Base-by-base conservation (phyloP, 1,284 basidiomycete species). In the Phenoliferia sp. region DNA sequence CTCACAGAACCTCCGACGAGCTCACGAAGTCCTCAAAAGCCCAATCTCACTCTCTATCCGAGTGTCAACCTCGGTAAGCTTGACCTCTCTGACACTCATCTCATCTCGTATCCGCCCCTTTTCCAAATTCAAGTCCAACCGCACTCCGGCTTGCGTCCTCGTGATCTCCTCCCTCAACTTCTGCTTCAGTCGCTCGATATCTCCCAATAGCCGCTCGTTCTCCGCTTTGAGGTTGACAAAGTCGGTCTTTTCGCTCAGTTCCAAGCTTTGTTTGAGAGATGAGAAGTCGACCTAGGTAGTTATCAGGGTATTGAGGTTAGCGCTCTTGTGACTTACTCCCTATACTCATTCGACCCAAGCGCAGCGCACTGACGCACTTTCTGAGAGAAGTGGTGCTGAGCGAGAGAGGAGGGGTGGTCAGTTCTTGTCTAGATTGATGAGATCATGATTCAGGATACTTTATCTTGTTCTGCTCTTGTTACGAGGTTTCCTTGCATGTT, bases 1-100 rank as follows among this genome's bases (percentile, higher is more conserved):
- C 22, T 26, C 16, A 26, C 28, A 44, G 9, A 55, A 35, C 26
- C 26, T 19, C 1, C 29, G 50, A 54, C 10, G n/a, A 28, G 35
- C 67, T 44, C 16, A 65, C 67, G 67, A 68, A 1, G 95, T 96
- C 60, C 92, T 82, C 62, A 98, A 79, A 6, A 88, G 87, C 2
- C 94, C 92, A 77, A 98, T 98, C 81, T 98, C 95, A 77, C 91
- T 90, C 81, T 99, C 95, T 75, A 99, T 98, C 75, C 93, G 82
- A 2, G 95, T 98, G 76, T 99, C 95, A 17, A 98, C 94, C 79
- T 99, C 96, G 80, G 94, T 94, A 79, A 99, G 92, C 85, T 98
- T 98, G 70, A 96, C 83, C 76, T 96, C 94, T 76, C 98, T 93
- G 57, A 89, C 87, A 66, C 88, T 89, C 68, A 88, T 89, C 82